phyloP scores from a whole-genome alignment of 768 basidiomycete genomes.

The Myochromella boudieri region DNA sequence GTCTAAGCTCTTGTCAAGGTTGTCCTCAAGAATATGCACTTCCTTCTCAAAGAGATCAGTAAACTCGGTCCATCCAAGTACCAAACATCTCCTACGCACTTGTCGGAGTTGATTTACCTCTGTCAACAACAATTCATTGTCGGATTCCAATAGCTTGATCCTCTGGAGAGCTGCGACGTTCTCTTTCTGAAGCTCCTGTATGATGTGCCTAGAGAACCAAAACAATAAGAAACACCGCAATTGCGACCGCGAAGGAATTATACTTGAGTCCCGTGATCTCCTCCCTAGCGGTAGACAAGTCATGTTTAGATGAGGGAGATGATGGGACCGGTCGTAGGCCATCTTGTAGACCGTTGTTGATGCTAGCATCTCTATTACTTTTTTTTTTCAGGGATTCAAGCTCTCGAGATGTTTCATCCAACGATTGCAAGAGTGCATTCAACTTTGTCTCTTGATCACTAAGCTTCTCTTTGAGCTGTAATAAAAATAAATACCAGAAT shows the following conservation, averaged over 20 bases:
- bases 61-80: not conserved
- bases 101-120: constrained; percentile 75
- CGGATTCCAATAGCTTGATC: constrained; percentile 71
- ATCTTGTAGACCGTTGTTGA: constrained; percentile 41
- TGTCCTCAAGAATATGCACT: constrained; percentile 74
- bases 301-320: constrained; percentile 48
- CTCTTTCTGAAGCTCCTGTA: constrained; percentile 87
- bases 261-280: constrained; percentile 87
- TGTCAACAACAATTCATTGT: constrained; percentile 67
- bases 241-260: not conserved
- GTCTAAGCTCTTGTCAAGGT: constrained; percentile 60
- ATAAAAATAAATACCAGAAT: not conserved
- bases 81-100: constrained; percentile 33
- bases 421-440: constrained; percentile 25
- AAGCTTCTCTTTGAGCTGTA: constrained; percentile 27
- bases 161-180: constrained; percentile 59
- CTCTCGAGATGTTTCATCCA: constrained; percentile 43
- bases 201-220: constrained; percentile 61
- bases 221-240: not conserved
- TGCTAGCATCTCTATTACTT: constrained; percentile 53
- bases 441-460: constrained; percentile 28
- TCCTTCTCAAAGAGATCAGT: constrained; percentile 45
- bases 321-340: constrained; percentile 16
- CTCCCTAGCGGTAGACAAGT: constrained; percentile 48
- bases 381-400: constrained; percentile 59